Evolutionary conservation across 2,329 filamentous ascomycete species (phyloP), one percentile per base, ranked within the genome.

Genomic region (Lasiodiplodia gonubiensis): DNA sequence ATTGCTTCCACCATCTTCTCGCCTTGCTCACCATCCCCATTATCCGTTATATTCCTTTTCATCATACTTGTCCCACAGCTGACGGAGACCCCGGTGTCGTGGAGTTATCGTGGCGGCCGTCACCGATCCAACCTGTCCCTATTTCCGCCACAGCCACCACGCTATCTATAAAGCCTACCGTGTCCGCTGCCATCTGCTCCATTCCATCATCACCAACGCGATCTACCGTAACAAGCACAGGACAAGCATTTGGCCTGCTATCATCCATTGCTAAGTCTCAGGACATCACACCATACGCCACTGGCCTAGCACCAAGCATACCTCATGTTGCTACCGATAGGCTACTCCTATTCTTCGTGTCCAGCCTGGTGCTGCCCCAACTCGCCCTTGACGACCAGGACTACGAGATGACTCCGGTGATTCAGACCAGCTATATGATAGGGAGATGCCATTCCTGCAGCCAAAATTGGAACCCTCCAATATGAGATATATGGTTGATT

Each of bases 271-370:
- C 54, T 4, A 21, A 59, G 54, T 37, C 49, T 30, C 8, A 30
- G 27, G 27, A 46, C 52, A 66, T 39, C 37, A 51, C 27, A 30
- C n/a, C 33, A 11, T 30, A 11, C 12, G 27, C 21, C 60, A 64
- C 59, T 65, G 63, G 63, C 63, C 4, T 59, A 66, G 53, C 35
- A 66, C 64, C 64, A 66, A 33, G 65, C 65, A 27, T 55, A 67
- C 55, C 54, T 61, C 48, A 55, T 67, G 42, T 33, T 67, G 23
- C 48, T 53, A n/a, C n/a, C n/a, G 39, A 55, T 55, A 33, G 65
- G 65, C 65, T 67, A 67, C 65, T 67, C 65, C 3, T 25, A 23
- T 55, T 67, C 55, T 67, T 67, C 52, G 65, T 67, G 33, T 67
- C 65, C 25, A 55, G 65, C 48, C 57, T 67, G 6, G 65, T 67